Base-by-base conservation (phyloP, 768 basidiomycete genomes). In the Mycena belliarum region DNA sequence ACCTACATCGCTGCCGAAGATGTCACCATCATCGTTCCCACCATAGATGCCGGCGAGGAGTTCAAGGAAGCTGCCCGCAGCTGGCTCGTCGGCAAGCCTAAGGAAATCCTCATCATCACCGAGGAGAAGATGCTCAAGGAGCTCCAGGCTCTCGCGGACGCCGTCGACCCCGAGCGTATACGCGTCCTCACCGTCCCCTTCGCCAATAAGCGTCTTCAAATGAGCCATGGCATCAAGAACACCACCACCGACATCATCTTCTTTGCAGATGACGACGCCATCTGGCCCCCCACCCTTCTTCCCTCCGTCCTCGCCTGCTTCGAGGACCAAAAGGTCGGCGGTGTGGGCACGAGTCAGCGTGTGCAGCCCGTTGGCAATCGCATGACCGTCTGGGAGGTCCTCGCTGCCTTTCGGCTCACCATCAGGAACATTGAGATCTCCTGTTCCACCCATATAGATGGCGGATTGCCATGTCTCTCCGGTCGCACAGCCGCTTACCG, bases 1-100 rank as follows among this genome's bases (percentile, higher is more conserved):
- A 95, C 93, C 21, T 96, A 95, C 70, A 76, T 91, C 67, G 89
- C 93, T 49, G 80, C 84, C 1, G 94, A 97, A 70, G 94, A 97
- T 77, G 94, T 97, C 63, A 97, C 94, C 40, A 95, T 96, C 69
- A 93, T 97, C 59, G 95, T 96, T 3, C 94, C 94, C 37, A 96
- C 93, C 59, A 95, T 97, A 68, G 94, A 97, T 70, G 93, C 95
- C 3, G 95, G 94, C 48, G 93, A 95, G 72, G 93, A 94, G 73
- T 95, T 95, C 79, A 92, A 93, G 76, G 89, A 93, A 72, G 93
- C 93, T 38, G 94, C 94, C 32, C 82, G 89, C 74, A 88, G 85
- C 67, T 96, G 93, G 95, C 89, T 97, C 61, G 87, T 86, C 64
- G 92, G 93, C 65, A 88, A 91, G 64, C 95, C 94, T 16, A 95